A percentile compares a stretch with the other conserved stretches of the same genome.
Evolutionary conservation across 768 basidiomycete species (phyloP).

Genomic region (Kwoniella mangroviensis): DNA sequence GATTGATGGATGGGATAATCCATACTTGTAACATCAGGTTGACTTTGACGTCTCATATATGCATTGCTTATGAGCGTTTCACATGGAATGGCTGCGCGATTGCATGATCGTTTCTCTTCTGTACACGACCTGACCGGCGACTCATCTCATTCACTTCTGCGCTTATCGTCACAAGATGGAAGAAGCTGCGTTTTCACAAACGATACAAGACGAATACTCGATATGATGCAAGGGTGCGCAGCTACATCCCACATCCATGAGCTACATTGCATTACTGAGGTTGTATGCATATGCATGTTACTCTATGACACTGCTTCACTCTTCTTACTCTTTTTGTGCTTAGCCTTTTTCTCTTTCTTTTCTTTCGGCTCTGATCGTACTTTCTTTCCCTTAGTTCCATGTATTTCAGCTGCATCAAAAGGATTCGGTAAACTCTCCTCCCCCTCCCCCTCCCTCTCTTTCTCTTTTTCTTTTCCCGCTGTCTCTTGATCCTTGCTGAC

Average conservation of each 20-base stretch:
- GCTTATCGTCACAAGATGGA: too few species aligned
- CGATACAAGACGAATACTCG: too few species aligned
- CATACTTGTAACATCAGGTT: conserved; percentile 5
- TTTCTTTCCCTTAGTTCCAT: neutral
- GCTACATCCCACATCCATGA: neutral
- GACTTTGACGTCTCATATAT: neutral
- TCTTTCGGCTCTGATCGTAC: neutral
- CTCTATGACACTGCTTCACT: neutral
- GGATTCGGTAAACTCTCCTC: neutral
- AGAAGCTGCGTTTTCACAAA: too few species aligned
- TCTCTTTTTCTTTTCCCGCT: neutral
- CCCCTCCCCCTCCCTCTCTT: neutral
- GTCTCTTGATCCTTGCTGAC: neutral
- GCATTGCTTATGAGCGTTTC: conserved; percentile 1
- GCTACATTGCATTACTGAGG: neutral
- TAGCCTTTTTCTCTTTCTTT: neutral
- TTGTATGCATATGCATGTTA: neutral
- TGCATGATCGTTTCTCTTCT: too few species aligned
- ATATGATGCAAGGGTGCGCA: too few species aligned
- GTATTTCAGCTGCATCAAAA: neutral
- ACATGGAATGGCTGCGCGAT: neutral
- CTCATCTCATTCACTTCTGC: neutral
- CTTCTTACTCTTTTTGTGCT: neutral
- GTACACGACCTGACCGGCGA: neutral
- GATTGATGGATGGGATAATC: conserved; percentile 6